A percentile compares a stretch with the other conserved stretches of the same genome.
phyloP scores from a whole-genome alignment of 2,329 filamentous ascomycete genomes.

The Epichloe scottii region DNA sequence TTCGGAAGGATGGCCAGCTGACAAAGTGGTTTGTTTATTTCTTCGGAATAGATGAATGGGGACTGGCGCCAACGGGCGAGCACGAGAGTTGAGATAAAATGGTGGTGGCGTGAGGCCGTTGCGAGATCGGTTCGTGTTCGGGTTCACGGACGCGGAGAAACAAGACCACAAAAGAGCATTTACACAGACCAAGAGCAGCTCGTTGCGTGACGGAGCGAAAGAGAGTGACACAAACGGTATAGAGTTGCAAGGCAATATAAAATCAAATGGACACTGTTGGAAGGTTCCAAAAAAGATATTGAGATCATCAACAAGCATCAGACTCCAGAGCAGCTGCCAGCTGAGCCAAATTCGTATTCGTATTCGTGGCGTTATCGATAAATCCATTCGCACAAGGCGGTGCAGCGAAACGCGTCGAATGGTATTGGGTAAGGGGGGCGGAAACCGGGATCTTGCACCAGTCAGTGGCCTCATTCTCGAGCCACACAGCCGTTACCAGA shows the following conservation, averaged over 20 bases:
- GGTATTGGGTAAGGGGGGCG: constrained; percentile 9
- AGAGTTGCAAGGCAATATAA: background rate
- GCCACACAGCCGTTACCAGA: constrained; percentile 13
- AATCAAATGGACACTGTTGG: background rate
- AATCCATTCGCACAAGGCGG: too few relatives aligned
- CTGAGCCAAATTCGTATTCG: constrained; percentile 3
- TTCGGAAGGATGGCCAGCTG: constrained; percentile 8
- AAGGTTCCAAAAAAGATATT: background rate
- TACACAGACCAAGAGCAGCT: too few relatives aligned
- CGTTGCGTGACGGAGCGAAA: background rate
- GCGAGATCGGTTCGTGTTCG: constrained; percentile 7
- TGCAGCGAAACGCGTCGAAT: too few relatives aligned
- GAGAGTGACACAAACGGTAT: background rate
- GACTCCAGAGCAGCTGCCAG: too few relatives aligned
- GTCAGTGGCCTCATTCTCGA: constrained; percentile 24
- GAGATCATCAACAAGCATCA: background rate
- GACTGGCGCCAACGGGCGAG: background rate
- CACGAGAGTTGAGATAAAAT: background rate
- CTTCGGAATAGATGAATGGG: background rate
- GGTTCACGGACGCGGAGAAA: background rate
- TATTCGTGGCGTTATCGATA: constrained; percentile 2
- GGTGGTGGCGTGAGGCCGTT: constrained; percentile 3
- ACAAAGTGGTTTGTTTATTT: background rate
- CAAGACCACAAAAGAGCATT: background rate
- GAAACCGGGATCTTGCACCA: constrained; percentile 19